phyloP scores from a whole-genome alignment of 2,329 filamentous ascomycete genomes.

The Torrubiella hemipterigena region DNA sequence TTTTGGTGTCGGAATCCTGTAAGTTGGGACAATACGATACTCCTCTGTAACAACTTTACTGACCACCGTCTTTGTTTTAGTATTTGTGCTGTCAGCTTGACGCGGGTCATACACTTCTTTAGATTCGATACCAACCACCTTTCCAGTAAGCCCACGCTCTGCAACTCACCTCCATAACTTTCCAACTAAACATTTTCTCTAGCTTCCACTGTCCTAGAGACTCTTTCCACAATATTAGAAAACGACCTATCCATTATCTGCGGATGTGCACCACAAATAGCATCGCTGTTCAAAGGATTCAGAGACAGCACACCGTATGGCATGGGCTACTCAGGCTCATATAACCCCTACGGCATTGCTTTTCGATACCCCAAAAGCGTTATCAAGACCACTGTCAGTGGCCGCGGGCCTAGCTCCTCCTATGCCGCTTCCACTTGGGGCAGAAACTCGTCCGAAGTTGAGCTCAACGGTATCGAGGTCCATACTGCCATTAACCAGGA shows the following conservation, averaged over 20 bases:
- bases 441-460: slow-evolving; percentile 8
- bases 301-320: slow-evolving; percentile 1
- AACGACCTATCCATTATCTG: slow-evolving; percentile 6
- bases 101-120: slow-evolving; percentile 5
- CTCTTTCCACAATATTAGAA: slow-evolving; percentile 4
- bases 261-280: slow-evolving; percentile 5
- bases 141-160: slow-evolving; percentile 1
- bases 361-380: slow-evolving; percentile 4
- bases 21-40: slow-evolving; percentile 1
- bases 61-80: not conserved
- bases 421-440: not conserved
- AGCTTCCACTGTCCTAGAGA: slow-evolving; percentile 4
- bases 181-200: not conserved
- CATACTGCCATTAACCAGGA: slow-evolving; percentile 9
- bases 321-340: slow-evolving; percentile 4
- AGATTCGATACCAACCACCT: slow-evolving; percentile 4
- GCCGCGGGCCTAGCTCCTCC: not conserved
- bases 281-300: slow-evolving; percentile 4
- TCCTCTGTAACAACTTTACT: too few species aligned
- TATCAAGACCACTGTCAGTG: slow-evolving; percentile 5
- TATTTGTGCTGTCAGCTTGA: slow-evolving; percentile 4
- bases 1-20: slow-evolving; percentile 4
- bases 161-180: not conserved
- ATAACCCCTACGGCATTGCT: slow-evolving; percentile 4
- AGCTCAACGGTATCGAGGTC: slow-evolving; percentile 9